These are phyloP conservation scores for Venturia oleaginea DNA, from an alignment of 2,329 filamentous ascomycete species.

Conservation along the genomic window DNA sequence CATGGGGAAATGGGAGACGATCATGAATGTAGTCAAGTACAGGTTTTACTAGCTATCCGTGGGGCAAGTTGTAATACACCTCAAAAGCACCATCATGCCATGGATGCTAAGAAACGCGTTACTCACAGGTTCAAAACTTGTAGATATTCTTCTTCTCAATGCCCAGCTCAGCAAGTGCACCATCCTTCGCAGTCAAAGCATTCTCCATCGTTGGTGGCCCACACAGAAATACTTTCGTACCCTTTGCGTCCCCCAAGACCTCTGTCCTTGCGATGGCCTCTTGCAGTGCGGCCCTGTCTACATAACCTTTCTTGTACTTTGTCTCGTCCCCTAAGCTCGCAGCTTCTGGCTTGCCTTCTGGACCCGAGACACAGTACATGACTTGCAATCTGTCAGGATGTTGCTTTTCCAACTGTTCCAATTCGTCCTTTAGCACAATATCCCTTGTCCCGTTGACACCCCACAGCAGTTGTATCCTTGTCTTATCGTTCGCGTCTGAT, in stretches of 20 bases:
- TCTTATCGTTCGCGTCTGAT: slow-evolving; percentile 51
- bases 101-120: background rate
- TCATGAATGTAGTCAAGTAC: background rate
- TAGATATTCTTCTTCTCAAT: slow-evolving; percentile 50
- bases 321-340: slow-evolving; percentile 26
- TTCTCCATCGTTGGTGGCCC: slow-evolving; percentile 60
- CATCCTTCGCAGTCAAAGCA: slow-evolving; percentile 42
- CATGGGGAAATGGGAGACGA: no score
- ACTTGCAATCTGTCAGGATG: slow-evolving; percentile 49
- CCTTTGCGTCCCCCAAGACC: slow-evolving; percentile 26
- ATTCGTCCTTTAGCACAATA: slow-evolving; percentile 48
- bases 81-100: background rate
- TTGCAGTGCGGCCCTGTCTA: slow-evolving; percentile 48
- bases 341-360: slow-evolving; percentile 17
- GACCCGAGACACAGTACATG: slow-evolving; percentile 48
- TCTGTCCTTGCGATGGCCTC: slow-evolving; percentile 37
- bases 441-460: slow-evolving; percentile 58
- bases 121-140: slow-evolving; percentile 40
- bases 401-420: slow-evolving; percentile 40
- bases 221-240: slow-evolving; percentile 55
- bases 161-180: slow-evolving; percentile 49
- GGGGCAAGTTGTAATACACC: background rate
- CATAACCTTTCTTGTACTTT: slow-evolving; percentile 43
- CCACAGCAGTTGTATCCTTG: slow-evolving; percentile 55
- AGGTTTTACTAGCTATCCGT: background rate